These are phyloP conservation scores for Penicillium sp. DNA, from an alignment of 2,329 filamentous ascomycete species.

Conservation along the genomic window DNA sequence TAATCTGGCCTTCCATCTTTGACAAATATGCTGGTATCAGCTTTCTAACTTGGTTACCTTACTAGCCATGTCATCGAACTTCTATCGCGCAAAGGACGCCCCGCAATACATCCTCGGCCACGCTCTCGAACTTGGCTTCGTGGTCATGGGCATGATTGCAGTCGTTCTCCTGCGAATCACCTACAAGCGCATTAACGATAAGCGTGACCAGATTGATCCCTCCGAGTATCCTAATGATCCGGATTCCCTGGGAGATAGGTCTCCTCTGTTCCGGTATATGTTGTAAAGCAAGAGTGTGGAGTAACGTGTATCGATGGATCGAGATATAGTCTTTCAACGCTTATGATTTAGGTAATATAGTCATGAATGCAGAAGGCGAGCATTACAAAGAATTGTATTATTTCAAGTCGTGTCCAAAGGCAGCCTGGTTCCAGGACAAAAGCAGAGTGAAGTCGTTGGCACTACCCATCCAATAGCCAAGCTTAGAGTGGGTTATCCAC, in stretches of 20 bases:
- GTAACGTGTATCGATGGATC: neutral
- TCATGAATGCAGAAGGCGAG: neutral
- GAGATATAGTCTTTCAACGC: neutral
- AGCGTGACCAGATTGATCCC: conserved; percentile 52
- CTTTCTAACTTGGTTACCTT: conserved; percentile 5
- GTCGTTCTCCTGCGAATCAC: conserved; percentile 48
- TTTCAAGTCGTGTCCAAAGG: neutral
- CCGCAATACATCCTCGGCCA: conserved; percentile 56
- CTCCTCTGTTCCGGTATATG: conserved; percentile 66
- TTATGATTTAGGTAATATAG: neutral
- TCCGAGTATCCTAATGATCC: conserved; percentile 54
- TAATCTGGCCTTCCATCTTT: neutral
- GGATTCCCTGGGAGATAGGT: conserved; percentile 62
- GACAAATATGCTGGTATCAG: neutral
- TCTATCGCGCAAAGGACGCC: conserved; percentile 59
- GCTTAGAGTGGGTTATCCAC: neutral
- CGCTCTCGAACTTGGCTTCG: conserved; percentile 54
- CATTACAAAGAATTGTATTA: neutral
- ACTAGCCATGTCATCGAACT: conserved; percentile 69
- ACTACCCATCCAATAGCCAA: neutral
- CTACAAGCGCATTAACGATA: conserved; percentile 63
- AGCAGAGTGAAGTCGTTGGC: neutral
- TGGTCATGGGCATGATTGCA: conserved; percentile 50
- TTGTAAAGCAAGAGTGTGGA: conserved; percentile 33
- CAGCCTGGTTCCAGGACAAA: neutral